phyloP scores from a whole-genome alignment of 306 rosid genomes.

The Biancaea sappan region DNA sequence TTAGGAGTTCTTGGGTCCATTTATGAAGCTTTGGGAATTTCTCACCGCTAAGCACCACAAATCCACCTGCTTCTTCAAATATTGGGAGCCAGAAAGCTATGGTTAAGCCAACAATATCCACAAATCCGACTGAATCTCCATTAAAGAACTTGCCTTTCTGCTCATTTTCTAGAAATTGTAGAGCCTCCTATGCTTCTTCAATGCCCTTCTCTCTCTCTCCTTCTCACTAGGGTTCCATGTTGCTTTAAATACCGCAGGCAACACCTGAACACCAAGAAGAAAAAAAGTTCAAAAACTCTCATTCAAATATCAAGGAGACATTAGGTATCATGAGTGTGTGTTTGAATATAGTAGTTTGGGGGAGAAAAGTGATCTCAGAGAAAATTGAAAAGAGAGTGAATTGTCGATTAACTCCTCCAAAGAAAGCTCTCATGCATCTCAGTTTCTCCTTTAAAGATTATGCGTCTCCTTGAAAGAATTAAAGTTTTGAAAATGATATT shows the following conservation, averaged over 20 bases:
- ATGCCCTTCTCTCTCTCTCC: constrained; percentile 41
- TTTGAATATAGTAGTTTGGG: no score
- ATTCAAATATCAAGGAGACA: no score
- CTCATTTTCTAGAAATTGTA: constrained; percentile 46
- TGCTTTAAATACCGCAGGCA: constrained; percentile 19
- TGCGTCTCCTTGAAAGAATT: no score
- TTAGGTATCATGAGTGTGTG: no score
- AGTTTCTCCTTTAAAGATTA: no score
- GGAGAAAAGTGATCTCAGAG: no score
- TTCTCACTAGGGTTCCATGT: neutral
- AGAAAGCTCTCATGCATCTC: no score
- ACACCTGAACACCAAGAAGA: neutral
- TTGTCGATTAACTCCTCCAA: no score
- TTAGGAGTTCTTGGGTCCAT: constrained; percentile 52
- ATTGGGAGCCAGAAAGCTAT: constrained; percentile 53
- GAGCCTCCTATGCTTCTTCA: constrained; percentile 38
- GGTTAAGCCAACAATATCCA: constrained; percentile 50
- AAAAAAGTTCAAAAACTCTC: no score
- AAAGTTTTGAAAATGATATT: no score
- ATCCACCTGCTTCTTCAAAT: constrained; percentile 47
- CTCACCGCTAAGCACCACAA: constrained; percentile 38
- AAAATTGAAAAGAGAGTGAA: no score
- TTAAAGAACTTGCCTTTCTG: constrained; percentile 44
- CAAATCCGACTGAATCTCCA: constrained; percentile 41
- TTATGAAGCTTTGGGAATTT: constrained; percentile 46